Base-by-base conservation (phyloP, 2,329 filamentous ascomycete genomes). In the Alternaria sp. region DNA sequence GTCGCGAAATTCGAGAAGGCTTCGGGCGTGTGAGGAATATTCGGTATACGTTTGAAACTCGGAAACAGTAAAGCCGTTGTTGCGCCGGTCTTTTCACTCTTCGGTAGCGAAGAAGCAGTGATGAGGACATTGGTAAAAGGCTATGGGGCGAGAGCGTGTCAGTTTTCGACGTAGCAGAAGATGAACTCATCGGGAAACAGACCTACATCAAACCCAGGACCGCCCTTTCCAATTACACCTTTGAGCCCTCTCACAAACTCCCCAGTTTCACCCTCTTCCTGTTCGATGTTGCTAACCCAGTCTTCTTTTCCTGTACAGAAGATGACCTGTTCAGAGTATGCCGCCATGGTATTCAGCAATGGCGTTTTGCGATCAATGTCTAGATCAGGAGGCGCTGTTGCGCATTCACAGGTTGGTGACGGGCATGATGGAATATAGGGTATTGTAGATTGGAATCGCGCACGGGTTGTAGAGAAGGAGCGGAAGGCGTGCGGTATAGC, bases 211-310 rank as follows among this genome's bases (percentile, higher is more conserved):
- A 78, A 81, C 47, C 74, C 80, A 66, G 78, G 77, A 16, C 81
- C 80, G 9, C 79, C 77, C 62, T 72, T 76, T 5, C 80, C 78
- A 18, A 83, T 70, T 3, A 80, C 68, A 46, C 72, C 84, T 75
- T 92, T 94, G 59, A 97, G 77, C 56, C 91, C 89, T 38, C 89
- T 88, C 6, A 89, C 88, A 18, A 94, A 83, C 14, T 78, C 79
- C 26, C 82, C 75, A 5, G 71, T 75, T 3, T 80, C 75, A 34
- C 79, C 75, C 16, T 89, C 87, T 61, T 96, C 93, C 46, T 96
- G 89, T 75, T 96, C 93, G 63, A 97, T 96, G 58, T 87, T 87
- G 72, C 91, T 94, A 28, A 85, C 83, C 94, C 94, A 97, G 79
- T 96, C 91, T 30, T 85, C 81, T 62, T 88, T 87, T 5, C 92